A percentile compares a stretch with the other conserved stretches of the same genome.
Evolutionary conservation across 345 rosid species (phyloP).

Genomic region (Brassica incana): DNA sequence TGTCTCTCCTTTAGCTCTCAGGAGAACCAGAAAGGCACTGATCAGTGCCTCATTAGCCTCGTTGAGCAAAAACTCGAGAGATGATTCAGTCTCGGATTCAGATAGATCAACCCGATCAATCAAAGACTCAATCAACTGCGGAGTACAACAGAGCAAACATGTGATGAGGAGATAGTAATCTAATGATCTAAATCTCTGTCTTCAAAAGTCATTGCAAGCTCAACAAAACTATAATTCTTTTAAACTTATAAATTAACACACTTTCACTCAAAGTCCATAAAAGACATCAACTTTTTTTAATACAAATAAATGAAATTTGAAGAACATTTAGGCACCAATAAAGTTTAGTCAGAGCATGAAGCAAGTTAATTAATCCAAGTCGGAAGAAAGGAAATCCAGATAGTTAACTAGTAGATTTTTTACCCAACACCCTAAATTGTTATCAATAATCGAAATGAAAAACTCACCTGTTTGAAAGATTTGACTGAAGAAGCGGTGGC

Average conservation of each 20-base stretch:
- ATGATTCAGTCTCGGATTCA: conserved; percentile 72
- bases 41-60: conserved; percentile 68
- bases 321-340: background rate
- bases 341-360: conserved; percentile 10
- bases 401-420: background rate
- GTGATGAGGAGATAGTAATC: conserved; percentile 1
- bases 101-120: conserved; percentile 67
- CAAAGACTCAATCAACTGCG: conserved; percentile 66
- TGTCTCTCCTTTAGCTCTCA: conserved; percentile 97
- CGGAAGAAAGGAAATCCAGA: background rate
- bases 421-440: background rate
- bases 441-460: background rate
- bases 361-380: conserved; percentile 18
- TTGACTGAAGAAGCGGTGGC: conserved; percentile 32
- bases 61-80: conserved; percentile 61
- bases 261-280: conserved; percentile 1
- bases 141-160: conserved; percentile 11
- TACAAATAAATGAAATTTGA: background rate
- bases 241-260: background rate
- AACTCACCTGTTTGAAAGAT: conserved; percentile 53
- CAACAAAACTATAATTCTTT: background rate
- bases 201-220: conserved; percentile 5
- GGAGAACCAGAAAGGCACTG: conserved; percentile 82
- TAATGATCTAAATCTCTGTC: background rate
- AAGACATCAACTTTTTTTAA: background rate